Conservation (phyloP, 306 rosid species). For the Lathyrus oleraceus region DNA sequence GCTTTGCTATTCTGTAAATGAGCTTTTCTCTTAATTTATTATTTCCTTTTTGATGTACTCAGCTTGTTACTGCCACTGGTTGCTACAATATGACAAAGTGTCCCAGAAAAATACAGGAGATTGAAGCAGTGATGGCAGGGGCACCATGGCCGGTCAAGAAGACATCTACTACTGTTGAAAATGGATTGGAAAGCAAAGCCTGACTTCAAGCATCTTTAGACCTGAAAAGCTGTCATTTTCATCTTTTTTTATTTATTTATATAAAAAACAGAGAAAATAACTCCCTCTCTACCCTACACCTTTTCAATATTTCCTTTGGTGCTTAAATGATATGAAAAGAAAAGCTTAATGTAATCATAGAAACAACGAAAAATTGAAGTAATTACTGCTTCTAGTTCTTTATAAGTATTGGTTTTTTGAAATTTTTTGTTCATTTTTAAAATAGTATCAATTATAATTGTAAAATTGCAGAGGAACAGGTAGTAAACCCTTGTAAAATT, state of each 20-base stretch:
- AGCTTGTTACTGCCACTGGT: constrained; percentile 70
- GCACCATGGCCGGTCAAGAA: constrained; percentile 66
- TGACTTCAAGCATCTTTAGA: not conserved
- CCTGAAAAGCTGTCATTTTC: not conserved
- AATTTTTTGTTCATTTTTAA: too few relatives aligned
- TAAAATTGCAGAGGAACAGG: too few relatives aligned
- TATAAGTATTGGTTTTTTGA: too few relatives aligned
- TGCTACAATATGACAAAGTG: constrained; percentile 82
- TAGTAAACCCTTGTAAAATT: not conserved
- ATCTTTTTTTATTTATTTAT: not conserved
- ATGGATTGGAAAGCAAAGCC: constrained; percentile 34
- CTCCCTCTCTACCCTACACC: not conserved
- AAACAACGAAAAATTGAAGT: too few relatives aligned
- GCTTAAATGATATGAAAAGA: not conserved
- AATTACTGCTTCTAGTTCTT: too few relatives aligned
- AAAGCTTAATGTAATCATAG: not conserved
- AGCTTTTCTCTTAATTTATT: not conserved
- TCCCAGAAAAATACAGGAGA: constrained; percentile 66
- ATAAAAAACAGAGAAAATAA: not conserved
- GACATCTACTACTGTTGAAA: constrained; percentile 29
- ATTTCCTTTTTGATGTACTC: constrained; percentile 20
- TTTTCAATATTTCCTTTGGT: not conserved
- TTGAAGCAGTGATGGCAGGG: constrained; percentile 91
- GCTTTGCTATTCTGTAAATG: constrained; percentile 6
- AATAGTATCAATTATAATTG: too few relatives aligned